Evolutionary conservation across 1,139 yeast genomes (phyloP).

Genomic region (Hansenula sp.): DNA sequence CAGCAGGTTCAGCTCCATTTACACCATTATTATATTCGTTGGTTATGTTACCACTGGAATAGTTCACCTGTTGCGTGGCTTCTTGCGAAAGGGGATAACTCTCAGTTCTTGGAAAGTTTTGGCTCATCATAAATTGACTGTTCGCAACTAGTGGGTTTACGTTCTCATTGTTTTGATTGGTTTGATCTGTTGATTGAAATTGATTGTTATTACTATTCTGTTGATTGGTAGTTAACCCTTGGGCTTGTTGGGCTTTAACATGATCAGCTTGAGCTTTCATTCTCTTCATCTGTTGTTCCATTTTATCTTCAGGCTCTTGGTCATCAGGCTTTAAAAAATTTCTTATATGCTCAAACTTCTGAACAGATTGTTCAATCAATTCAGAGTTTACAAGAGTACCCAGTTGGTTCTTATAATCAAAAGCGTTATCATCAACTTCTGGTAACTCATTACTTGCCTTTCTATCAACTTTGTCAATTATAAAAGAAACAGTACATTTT

Average conservation of each 20-base stretch:
- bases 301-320: background rate
- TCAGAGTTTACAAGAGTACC: slow-evolving; percentile 15
- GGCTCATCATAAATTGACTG: background rate
- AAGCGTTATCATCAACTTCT: slow-evolving; percentile 6
- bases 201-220: too few relatives aligned
- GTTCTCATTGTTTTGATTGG: background rate
- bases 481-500: slow-evolving; percentile 24
- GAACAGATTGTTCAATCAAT: slow-evolving; percentile 10
- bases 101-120: background rate
- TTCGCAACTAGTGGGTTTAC: background rate
- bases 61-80: background rate
- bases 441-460: slow-evolving; percentile 6
- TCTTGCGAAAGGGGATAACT: background rate
- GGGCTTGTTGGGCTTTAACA: background rate
- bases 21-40: background rate
- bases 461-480: slow-evolving; percentile 16
- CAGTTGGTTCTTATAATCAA: slow-evolving; percentile 16
- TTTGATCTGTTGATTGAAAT: too few relatives aligned
- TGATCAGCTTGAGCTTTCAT: slow-evolving; percentile 1
- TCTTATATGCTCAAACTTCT: slow-evolving; percentile 11
- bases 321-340: background rate
- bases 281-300: background rate
- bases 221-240: background rate
- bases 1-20: background rate
- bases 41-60: background rate